Evolutionary conservation across 495 filamentous ascomycete genomes (phyloP).

Genomic region (Thermothielavioides terrestris): DNA sequence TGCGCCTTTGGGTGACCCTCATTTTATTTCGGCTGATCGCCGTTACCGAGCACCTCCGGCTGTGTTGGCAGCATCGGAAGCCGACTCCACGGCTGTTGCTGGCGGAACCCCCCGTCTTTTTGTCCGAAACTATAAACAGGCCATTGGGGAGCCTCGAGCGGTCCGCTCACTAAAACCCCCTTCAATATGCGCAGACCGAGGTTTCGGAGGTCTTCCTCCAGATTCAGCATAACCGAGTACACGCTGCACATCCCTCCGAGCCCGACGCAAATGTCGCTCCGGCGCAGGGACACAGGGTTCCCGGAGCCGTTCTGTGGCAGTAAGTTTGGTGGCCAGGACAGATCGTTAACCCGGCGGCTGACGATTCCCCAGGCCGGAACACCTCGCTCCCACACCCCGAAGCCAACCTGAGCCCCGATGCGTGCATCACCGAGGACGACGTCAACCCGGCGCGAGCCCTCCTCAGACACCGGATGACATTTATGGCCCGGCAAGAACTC

Average conservation of each 20-base stretch:
- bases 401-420: slow-evolving; percentile 26
- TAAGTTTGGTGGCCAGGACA: slow-evolving; percentile 5
- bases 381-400: slow-evolving; percentile 32
- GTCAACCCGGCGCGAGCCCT: slow-evolving; percentile 18
- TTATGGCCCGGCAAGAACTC: slow-evolving; percentile 12
- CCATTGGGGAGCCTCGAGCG: neutral
- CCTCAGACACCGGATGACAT: slow-evolving; percentile 18
- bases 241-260: slow-evolving; percentile 15
- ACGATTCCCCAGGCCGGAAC: slow-evolving; percentile 19
- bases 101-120: neutral
- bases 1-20: neutral
- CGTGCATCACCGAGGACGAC: slow-evolving; percentile 26
- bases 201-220: slow-evolving; percentile 12
- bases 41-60: neutral
- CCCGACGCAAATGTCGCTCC: slow-evolving; percentile 15
- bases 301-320: slow-evolving; percentile 27
- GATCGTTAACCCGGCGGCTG: neutral
- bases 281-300: slow-evolving; percentile 27
- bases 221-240: slow-evolving; percentile 13
- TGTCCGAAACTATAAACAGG: neutral
- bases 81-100: slow-evolving; percentile 3
- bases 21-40: slow-evolving; percentile 6
- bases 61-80: neutral
- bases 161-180: slow-evolving; percentile 6
- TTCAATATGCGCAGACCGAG: slow-evolving; percentile 22